Evolutionary conservation across 2,329 filamentous ascomycete genomes (phyloP), one percentile per base, ranked within the genome.

Genomic region (Allantophomopsis lycopodina): DNA sequence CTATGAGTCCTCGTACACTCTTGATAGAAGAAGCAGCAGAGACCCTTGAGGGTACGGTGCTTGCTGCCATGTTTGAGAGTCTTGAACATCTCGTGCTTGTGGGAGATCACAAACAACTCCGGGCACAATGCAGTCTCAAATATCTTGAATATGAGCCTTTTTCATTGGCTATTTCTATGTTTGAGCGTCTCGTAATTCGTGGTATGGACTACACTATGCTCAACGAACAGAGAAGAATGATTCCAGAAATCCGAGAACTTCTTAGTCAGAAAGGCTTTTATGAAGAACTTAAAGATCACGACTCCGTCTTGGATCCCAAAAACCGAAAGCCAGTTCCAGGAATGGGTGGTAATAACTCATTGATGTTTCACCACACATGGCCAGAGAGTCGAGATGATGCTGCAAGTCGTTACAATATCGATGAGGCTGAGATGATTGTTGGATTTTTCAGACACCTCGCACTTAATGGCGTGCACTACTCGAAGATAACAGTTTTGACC

Each of bases 341-440:
- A 0, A 82, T 83, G 76, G 77, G 73, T 2, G 62, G 64, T 1
- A 50, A 64, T 23, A 71, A 73, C 45, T 68, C 69, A 0, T 80
- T 66, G 49, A 80, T 80, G 54, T 79, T 79, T 49, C 64, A 63
- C 7, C 82, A 86, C 52, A 54, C 61, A 5, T 84, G 76, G 73
- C 60, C 61, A 0, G 86, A 94, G 51, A 63, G 60, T 2, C 64
- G 64, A 1, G 78, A 86, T 43, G 63, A 66, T 21, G 69, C 79
- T 35, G 63, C 71, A 43, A 88, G 80, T 28, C 78, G 71, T 21
- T 71, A 69, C 51, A 95, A 94, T 50, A 55, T 62, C 0, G 58
- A 66, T 2, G 88, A 95, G 53, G 84, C 84, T 0, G 62, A 73
- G 2, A 89, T 94, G 79, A 65, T 94, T 21, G 71, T 77, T 0